Conservation (phyloP, 2,329 filamentous ascomycete species). For the Didymella sp. region DNA sequence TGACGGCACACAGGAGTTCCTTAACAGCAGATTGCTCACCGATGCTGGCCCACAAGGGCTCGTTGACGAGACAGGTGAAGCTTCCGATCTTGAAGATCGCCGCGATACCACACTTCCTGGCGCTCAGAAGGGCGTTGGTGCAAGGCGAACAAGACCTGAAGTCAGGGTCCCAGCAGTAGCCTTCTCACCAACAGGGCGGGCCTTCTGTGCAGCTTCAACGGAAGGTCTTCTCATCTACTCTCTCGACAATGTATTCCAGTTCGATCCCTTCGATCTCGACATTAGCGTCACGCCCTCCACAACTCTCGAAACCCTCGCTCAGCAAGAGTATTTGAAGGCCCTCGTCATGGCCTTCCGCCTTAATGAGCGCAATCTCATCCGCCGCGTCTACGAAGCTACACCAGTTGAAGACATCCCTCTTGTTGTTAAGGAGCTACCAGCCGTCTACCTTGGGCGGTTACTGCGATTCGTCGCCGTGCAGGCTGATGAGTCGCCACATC, state of each 20-base stretch:
- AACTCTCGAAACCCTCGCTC: conserved; percentile 70
- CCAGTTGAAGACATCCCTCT: conserved; percentile 77
- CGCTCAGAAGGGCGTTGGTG: conserved; percentile 85
- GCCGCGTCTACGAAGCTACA: conserved; percentile 83
- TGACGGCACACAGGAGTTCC: conserved; percentile 94
- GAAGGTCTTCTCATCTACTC: conserved; percentile 95
- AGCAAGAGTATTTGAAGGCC: conserved; percentile 86
- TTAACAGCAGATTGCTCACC: conserved; percentile 90
- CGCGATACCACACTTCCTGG: conserved; percentile 82
- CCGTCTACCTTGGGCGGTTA: conserved; percentile 83
- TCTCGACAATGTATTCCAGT: conserved; percentile 80
- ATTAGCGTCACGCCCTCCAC: conserved; percentile 88
- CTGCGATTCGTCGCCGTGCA: conserved; percentile 87
- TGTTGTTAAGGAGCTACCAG: conserved; percentile 79
- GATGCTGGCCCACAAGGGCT: conserved; percentile 85
- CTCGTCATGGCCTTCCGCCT: conserved; percentile 97
- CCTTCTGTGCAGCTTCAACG: conserved; percentile 94
- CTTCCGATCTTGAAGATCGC: conserved; percentile 85
- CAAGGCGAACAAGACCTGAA: conserved; percentile 78
- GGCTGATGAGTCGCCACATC: conserved; percentile 86
- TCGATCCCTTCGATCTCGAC: conserved; percentile 96
- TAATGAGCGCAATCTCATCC: conserved; percentile 82
- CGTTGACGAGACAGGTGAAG: conserved; percentile 87
- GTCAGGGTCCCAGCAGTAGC: conserved; percentile 83
- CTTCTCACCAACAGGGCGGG: conserved; percentile 86